Percentiles rank a stretch among this genome's conserved stretches.
These are phyloP conservation scores for Coprinopsis cinerea DNA, from an alignment of 768 basidiomycete species.

Conservation along the genomic window DNA sequence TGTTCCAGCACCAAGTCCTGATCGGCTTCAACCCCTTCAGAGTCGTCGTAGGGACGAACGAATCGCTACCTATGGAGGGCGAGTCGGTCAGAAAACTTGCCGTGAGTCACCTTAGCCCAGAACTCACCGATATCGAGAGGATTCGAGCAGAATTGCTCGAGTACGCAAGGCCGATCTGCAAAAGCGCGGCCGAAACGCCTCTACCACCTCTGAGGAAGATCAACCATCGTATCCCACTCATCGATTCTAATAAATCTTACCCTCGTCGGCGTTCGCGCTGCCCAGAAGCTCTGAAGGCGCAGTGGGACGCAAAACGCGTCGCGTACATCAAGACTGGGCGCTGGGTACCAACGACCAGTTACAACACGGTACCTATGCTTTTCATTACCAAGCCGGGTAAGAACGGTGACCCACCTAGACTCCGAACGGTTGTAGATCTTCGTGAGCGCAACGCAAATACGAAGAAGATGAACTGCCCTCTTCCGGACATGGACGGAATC, in stretches of 20 bases:
- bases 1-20: constrained; percentile 25
- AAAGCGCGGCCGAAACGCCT: constrained; percentile 16
- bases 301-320: constrained; percentile 25
- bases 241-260: constrained; percentile 26
- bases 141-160: constrained; percentile 16
- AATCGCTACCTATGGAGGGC: constrained; percentile 16
- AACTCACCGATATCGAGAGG: constrained; percentile 12
- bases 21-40: constrained; percentile 22
- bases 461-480: constrained; percentile 27
- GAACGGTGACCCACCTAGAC: constrained; percentile 9
- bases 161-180: constrained; percentile 20
- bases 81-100: constrained; percentile 8
- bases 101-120: constrained; percentile 9
- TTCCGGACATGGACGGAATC: constrained; percentile 38
- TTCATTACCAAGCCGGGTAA: constrained; percentile 25
- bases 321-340: constrained; percentile 22
- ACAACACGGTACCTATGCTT: constrained; percentile 32
- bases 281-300: constrained; percentile 27
- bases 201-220: constrained; percentile 29
- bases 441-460: constrained; percentile 34
- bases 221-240: constrained; percentile 35
- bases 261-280: constrained; percentile 30
- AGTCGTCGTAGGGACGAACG: constrained; percentile 20
- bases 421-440: constrained; percentile 29
- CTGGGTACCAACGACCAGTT: constrained; percentile 24